Conservation (phyloP, 192 early-diverging fungal genomes). For the Entomortierella beljakovae region DNA sequence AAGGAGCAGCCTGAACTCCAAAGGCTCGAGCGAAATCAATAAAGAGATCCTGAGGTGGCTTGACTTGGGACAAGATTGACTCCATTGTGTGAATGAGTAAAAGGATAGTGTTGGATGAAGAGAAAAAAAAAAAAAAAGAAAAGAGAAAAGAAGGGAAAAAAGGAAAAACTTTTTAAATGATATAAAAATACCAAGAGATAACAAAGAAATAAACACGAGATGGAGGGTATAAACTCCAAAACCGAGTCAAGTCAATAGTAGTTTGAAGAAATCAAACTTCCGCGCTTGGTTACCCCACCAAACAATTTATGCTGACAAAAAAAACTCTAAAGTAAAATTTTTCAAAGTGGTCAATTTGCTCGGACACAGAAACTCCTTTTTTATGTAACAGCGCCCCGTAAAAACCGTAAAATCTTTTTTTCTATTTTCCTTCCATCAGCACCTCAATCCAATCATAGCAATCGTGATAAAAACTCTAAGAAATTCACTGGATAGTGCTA, state of each 20-base stretch:
- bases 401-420: no score
- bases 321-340: background rate
- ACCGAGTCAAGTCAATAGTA: background rate
- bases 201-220: background rate
- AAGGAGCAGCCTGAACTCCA: constrained; percentile 44
- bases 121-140: constrained; percentile 6
- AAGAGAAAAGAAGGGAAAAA: constrained; percentile 4
- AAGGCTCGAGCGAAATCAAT: constrained; percentile 42
- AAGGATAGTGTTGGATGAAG: background rate
- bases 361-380: no score
- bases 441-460: no score
- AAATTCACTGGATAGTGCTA: no score
- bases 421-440: no score
- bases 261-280: no score
- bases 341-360: no score
- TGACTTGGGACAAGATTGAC: constrained; percentile 24
- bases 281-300: no score
- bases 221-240: background rate
- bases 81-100: constrained; percentile 33
- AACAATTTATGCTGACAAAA: background rate
- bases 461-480: no score
- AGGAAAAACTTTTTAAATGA: constrained; percentile 4
- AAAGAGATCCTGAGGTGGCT: constrained; percentile 49
- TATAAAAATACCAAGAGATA: background rate
- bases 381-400: no score